These are phyloP conservation scores for Aphanomyces euteiches DNA, from an alignment of 352 stramenopile species.

Conservation along the genomic window DNA sequence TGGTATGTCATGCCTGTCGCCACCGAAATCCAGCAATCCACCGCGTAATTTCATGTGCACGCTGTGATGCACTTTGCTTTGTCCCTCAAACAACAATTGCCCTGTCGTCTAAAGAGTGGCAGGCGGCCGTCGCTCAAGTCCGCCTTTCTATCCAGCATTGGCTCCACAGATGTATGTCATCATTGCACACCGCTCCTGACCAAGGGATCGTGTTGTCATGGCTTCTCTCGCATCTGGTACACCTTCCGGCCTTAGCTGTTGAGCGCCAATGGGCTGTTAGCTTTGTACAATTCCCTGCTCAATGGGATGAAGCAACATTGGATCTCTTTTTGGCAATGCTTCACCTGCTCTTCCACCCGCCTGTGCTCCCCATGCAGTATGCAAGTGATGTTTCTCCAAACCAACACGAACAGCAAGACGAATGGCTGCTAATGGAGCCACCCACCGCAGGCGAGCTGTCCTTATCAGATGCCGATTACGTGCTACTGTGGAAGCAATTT, in stretches of 20 bases:
- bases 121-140: conserved; percentile 65
- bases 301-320: conserved; percentile 77
- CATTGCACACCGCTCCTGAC: conserved; percentile 48
- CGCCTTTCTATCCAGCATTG: conserved; percentile 76
- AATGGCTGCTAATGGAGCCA: conserved; percentile 75
- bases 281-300: conserved; percentile 78
- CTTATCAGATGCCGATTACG: conserved; percentile 81
- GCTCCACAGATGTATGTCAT: conserved; percentile 66
- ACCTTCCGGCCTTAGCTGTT: conserved; percentile 71
- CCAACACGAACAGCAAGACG: conserved; percentile 17
- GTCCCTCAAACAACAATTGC: conserved; percentile 72
- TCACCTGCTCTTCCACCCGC: conserved; percentile 81
- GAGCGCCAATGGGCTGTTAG: conserved; percentile 75
- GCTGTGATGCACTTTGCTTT: conserved; percentile 72
- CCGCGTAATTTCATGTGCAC: conserved; percentile 47
- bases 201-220: conserved; percentile 75
- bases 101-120: conserved; percentile 77
- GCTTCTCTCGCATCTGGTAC: conserved; percentile 82
- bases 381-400: neutral
- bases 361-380: conserved; percentile 51
- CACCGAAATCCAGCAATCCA: conserved; percentile 55
- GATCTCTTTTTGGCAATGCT: conserved; percentile 84
- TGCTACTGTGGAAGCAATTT: conserved; percentile 81
- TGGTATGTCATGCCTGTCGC: conserved; percentile 75
- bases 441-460: conserved; percentile 39